Evolutionary conservation across 345 rosid species (phyloP).

Genomic region (Moricandia arvensis): DNA sequence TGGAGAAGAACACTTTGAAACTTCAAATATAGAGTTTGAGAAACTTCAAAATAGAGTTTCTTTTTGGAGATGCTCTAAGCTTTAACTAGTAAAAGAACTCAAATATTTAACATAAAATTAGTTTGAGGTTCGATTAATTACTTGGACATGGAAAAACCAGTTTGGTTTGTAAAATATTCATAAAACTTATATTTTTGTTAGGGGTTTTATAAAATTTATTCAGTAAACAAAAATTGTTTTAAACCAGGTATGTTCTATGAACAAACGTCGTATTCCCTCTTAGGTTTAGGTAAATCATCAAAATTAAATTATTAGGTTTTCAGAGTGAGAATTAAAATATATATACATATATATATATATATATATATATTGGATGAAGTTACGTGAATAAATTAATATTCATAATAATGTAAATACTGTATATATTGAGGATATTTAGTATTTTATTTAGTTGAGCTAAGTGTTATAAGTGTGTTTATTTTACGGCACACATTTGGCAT

Average conservation of each 20-base stretch:
- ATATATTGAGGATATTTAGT: no score
- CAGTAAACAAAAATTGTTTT: neutral
- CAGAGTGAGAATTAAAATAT: no score
- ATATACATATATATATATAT: no score
- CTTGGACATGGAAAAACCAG: neutral
- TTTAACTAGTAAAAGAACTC: neutral
- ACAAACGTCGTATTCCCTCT: neutral
- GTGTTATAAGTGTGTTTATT: neutral
- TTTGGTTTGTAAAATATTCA: neutral
- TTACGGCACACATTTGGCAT: conserved; percentile 10
- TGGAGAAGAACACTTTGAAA: no score
- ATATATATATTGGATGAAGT: neutral
- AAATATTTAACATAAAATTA: neutral
- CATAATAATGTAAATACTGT: no score
- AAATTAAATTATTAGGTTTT: neutral
- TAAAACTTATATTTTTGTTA: neutral
- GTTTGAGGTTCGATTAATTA: neutral
- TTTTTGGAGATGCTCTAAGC: no score
- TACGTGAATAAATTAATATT: neutral
- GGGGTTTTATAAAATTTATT: neutral
- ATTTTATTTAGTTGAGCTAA: neutral
- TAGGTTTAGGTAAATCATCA: neutral
- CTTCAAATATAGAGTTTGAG: no score
- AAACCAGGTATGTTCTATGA: neutral
- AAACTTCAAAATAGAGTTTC: no score